A percentile compares a stretch with the other conserved stretches of the same genome.
Evolutionary conservation across 805 yeast species (phyloP).

Genomic region (Starmera pachycereana): DNA sequence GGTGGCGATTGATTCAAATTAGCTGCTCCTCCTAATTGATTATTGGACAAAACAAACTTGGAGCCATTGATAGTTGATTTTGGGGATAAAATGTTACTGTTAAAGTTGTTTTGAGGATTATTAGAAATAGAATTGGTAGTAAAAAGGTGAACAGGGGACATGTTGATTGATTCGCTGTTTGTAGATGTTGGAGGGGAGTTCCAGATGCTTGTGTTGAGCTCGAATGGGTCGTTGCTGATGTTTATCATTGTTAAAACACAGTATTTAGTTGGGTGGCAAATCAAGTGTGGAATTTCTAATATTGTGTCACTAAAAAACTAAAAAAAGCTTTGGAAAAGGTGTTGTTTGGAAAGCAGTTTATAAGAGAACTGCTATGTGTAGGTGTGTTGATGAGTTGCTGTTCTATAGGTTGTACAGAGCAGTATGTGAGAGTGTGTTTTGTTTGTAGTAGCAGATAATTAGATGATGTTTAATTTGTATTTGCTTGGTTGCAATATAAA

Average conservation of each 20-base stretch:
- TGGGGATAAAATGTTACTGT: not conserved
- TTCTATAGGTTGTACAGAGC: too few species aligned
- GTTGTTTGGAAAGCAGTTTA: too few species aligned
- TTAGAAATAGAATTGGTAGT: not conserved
- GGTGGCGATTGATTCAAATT: not conserved
- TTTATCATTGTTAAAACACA: not conserved
- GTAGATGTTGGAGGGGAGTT: constrained; percentile 1
- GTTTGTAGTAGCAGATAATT: too few species aligned
- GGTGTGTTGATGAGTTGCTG: too few species aligned
- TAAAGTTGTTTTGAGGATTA: not conserved
- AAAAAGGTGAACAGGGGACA: not conserved
- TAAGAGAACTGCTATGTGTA: too few species aligned
- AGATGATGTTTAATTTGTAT: too few species aligned
- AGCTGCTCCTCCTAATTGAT: too few species aligned
- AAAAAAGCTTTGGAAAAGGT: too few species aligned
- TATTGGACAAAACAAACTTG: too few species aligned
- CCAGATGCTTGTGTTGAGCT: constrained; percentile 9
- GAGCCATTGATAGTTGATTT: constrained; percentile 1
- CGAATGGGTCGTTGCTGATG: constrained; percentile 8
- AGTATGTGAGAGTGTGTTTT: too few species aligned
- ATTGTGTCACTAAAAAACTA: not conserved
- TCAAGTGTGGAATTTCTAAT: not conserved
- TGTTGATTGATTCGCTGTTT: not conserved
- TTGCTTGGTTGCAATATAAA: too few species aligned
- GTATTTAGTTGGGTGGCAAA: too few species aligned